These are phyloP conservation scores for Pseudopyricularia javanii DNA, from an alignment of 2,329 filamentous ascomycete species.

Conservation along the genomic window DNA sequence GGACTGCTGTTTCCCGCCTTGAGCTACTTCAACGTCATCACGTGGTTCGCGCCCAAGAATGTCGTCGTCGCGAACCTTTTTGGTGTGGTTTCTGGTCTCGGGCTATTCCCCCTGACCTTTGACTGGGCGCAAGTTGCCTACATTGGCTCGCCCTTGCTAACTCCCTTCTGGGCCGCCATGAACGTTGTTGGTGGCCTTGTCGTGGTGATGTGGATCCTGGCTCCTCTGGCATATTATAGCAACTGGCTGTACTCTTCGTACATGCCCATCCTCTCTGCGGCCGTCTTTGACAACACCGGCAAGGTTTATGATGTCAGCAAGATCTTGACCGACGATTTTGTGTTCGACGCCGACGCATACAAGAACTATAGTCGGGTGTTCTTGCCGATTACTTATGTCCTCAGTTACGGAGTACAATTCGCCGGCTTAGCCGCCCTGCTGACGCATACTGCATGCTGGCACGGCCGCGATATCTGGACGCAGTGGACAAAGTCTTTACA, in stretches of 20 bases:
- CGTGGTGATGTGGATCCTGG: conserved; percentile 74
- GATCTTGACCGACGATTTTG: conserved; percentile 64
- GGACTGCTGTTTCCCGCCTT: conserved; percentile 72
- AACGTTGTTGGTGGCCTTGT: conserved; percentile 74
- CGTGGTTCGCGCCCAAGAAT: conserved; percentile 78
- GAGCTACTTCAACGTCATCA: conserved; percentile 81
- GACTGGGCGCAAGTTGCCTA: conserved; percentile 87
- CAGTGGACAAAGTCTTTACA: conserved; percentile 61
- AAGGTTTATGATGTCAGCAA: conserved; percentile 69
- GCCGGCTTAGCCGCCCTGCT: conserved; percentile 68
- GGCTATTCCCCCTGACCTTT: conserved; percentile 75
- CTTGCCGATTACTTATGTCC: conserved; percentile 73
- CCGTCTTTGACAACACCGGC: conserved; percentile 77
- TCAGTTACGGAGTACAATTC: conserved; percentile 80
- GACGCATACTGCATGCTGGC: conserved; percentile 74
- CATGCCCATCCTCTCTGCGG: conserved; percentile 74
- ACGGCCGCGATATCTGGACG: conserved; percentile 68
- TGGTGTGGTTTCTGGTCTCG: conserved; percentile 72
- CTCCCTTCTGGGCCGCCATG: conserved; percentile 76
- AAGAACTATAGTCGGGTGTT: conserved; percentile 74
- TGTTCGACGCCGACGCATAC: conserved; percentile 69
- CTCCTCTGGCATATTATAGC: conserved; percentile 68
- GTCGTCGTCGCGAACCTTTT: conserved; percentile 82
- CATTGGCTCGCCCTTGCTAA: conserved; percentile 73
- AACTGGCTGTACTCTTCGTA: conserved; percentile 74